Conservation (phyloP, 352 stramenopile species). For the Phytophthora syringae region DNA sequence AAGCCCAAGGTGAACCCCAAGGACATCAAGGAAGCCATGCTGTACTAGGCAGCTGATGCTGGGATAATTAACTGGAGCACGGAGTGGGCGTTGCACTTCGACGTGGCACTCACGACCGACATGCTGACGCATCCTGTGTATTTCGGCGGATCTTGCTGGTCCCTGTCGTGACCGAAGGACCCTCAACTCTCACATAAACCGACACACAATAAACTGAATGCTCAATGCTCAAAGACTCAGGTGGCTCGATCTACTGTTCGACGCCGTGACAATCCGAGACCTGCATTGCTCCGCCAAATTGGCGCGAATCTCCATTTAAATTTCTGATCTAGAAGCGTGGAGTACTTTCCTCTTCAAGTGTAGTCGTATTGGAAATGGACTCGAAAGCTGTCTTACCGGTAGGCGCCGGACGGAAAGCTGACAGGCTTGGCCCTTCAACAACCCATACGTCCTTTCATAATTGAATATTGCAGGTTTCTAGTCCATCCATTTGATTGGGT, state of each 20-base stretch:
- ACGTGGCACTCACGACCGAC: constrained; percentile 16
- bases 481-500: constrained; percentile 5
- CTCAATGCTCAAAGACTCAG: constrained; percentile 23
- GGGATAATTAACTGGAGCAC: constrained; percentile 35
- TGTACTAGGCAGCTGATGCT: constrained; percentile 64
- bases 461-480: not conserved
- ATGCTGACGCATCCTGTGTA: constrained; percentile 31
- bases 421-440: no score
- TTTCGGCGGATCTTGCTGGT: constrained; percentile 30
- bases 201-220: constrained; percentile 40
- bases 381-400: no score
- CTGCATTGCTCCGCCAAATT: no score
- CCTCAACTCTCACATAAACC: constrained; percentile 31
- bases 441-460: not conserved
- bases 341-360: no score
- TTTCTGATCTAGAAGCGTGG: no score
- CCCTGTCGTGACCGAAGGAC: constrained; percentile 20
- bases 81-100: constrained; percentile 17
- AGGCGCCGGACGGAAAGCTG: no score
- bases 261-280: no score
- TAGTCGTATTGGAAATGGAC: no score
- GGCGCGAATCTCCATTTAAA: no score
- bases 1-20: constrained; percentile 95
- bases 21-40: constrained; percentile 91
- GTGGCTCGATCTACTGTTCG: no score